Evolutionary conservation across 805 yeast species (phyloP).

Genomic region (Suhomyces canberraensis): DNA sequence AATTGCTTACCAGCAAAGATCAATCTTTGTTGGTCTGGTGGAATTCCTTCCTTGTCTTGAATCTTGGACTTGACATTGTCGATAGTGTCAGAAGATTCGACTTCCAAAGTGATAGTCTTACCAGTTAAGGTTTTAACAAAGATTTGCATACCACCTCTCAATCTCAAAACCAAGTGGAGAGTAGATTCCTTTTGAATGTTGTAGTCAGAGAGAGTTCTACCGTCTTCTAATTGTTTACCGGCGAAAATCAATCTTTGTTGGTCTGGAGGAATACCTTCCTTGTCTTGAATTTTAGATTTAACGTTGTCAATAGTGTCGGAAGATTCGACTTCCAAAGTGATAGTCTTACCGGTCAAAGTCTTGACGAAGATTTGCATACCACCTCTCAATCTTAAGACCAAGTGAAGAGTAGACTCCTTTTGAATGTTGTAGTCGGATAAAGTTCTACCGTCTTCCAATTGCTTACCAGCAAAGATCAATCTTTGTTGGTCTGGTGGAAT

Average conservation of each 20-base stretch:
- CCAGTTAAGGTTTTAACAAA: slow-evolving; percentile 54
- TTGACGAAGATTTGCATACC: slow-evolving; percentile 96
- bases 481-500: slow-evolving; percentile 56
- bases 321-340: slow-evolving; percentile 98
- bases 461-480: slow-evolving; percentile 47
- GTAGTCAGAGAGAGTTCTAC: slow-evolving; percentile 98
- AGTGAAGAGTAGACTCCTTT: slow-evolving; percentile 41
- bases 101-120: slow-evolving; percentile 82
- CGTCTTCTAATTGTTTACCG: slow-evolving; percentile 99
- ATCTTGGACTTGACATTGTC: slow-evolving; percentile 70
- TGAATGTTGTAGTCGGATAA: slow-evolving; percentile 41
- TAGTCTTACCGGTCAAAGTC: slow-evolving; percentile 99
- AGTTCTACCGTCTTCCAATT: slow-evolving; percentile 41
- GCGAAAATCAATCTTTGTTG: slow-evolving; percentile 99
- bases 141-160: slow-evolving; percentile 71
- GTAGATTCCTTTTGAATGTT: slow-evolving; percentile 99
- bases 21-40: slow-evolving; percentile 55
- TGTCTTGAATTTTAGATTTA: slow-evolving; percentile 97
- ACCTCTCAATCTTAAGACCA: slow-evolving; percentile 39
- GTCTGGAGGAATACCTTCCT: slow-evolving; percentile 99
- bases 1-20: slow-evolving; percentile 48
- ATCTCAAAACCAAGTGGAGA: slow-evolving; percentile 91
- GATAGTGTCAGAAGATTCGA: slow-evolving; percentile 95
- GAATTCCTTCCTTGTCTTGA: slow-evolving; percentile 43
- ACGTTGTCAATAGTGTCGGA: slow-evolving; percentile 98